Percentiles rank a stretch among this genome's conserved stretches.
Evolutionary conservation across 2,329 filamentous ascomycete genomes (phyloP).

Genomic region (Pyrenochaeta sp.): DNA sequence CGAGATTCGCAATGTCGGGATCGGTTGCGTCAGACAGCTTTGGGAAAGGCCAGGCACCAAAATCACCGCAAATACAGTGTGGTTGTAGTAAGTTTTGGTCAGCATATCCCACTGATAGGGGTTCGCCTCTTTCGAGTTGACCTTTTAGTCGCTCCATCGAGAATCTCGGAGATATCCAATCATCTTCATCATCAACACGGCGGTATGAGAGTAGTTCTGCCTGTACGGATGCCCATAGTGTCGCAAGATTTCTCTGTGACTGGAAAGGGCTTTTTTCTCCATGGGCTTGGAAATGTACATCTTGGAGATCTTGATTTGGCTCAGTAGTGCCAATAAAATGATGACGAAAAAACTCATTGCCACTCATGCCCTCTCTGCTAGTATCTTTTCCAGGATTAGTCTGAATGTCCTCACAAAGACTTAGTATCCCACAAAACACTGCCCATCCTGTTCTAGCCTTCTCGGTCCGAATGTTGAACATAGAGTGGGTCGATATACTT

Average conservation of each 20-base stretch:
- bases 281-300: not conserved
- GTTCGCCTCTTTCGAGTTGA: constrained; percentile 3
- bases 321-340: not conserved
- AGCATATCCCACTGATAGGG: constrained; percentile 3
- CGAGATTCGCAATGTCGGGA: constrained; percentile 20
- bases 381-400: not conserved
- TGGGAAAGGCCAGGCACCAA: not conserved
- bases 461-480: not conserved
- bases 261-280: not conserved
- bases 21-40: constrained; percentile 6
- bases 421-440: constrained; percentile 28
- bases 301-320: not conserved
- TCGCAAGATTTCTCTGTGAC: constrained; percentile 2
- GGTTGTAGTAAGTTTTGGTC: constrained; percentile 9
- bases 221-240: constrained; percentile 49
- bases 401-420: constrained; percentile 11
- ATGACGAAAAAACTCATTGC: not conserved
- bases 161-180: constrained; percentile 26
- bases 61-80: constrained; percentile 16
- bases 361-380: not conserved
- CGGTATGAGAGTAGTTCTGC: constrained; percentile 51
- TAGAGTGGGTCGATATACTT: not conserved
- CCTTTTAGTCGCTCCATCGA: constrained; percentile 14
- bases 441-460: constrained; percentile 28
- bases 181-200: constrained; percentile 34